phyloP scores from a whole-genome alignment of 73 alveolate species.

The Tetrahymena malaccensis region DNA sequence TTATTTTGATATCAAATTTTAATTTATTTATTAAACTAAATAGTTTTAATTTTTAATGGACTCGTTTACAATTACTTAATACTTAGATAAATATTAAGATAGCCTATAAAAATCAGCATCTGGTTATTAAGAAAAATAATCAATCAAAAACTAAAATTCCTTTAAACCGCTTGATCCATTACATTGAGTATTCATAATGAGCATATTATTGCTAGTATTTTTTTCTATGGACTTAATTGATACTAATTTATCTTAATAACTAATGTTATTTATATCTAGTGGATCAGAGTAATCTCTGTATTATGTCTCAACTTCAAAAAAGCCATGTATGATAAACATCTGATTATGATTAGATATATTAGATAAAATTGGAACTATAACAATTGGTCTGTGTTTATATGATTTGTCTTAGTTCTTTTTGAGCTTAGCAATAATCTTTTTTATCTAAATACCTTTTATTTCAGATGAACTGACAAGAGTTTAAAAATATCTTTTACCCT shows the following conservation, averaged over 20 bases:
- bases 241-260: not conserved
- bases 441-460: not conserved
- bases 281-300: not conserved
- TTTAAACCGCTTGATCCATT: not conserved
- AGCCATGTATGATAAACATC: not conserved
- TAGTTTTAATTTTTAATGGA: not conserved
- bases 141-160: not conserved
- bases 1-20: not conserved
- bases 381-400: not conserved
- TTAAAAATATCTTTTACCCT: not conserved
- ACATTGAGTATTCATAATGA: not conserved
- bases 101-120: not conserved
- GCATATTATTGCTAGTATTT: not conserved
- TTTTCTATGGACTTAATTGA: not conserved
- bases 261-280: not conserved
- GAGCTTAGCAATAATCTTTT: not conserved
- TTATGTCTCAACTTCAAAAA: not conserved
- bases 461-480: not conserved
- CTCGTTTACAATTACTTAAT: not conserved
- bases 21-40: not conserved
- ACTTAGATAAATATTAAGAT: not conserved
- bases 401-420: not conserved
- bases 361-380: not conserved
- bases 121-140: not conserved
- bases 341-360: not conserved